These are phyloP conservation scores for Ocimum tenuiflorum DNA, from an alignment of 257 asterid genomes.

Conservation along the genomic window DNA sequence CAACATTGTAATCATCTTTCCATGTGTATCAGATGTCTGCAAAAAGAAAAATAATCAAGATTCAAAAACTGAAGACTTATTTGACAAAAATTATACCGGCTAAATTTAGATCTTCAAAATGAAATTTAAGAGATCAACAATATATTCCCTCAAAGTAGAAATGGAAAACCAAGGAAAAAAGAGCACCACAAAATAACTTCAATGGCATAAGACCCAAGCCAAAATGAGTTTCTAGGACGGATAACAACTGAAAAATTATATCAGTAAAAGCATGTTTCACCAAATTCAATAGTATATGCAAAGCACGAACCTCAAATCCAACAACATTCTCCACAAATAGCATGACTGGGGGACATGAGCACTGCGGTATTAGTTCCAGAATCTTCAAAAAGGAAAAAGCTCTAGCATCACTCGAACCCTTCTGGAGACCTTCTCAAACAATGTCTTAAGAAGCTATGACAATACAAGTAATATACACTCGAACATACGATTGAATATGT, in stretches of 20 bases:
- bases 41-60: constrained; percentile 12
- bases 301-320: constrained; percentile 82
- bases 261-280: not conserved
- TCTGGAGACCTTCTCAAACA: constrained; percentile 70
- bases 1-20: constrained; percentile 60
- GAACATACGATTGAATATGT: not conserved
- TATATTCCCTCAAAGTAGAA: not conserved
- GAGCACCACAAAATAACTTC: not conserved
- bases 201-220: not conserved
- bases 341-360: constrained; percentile 58
- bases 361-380: constrained; percentile 74
- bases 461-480: not conserved
- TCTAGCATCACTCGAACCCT: constrained; percentile 88
- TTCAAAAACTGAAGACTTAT: not conserved
- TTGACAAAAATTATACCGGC: not conserved
- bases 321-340: constrained; percentile 96
- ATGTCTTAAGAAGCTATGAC: constrained; percentile 15
- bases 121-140: not conserved
- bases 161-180: not conserved
- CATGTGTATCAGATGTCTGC: constrained; percentile 92
- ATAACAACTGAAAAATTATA: not conserved
- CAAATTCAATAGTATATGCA: not conserved
- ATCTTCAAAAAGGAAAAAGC: constrained; percentile 78
- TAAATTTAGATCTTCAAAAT: not conserved
- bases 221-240: not conserved